A percentile compares a stretch with the other conserved stretches of the same genome.
Evolutionary conservation across 495 filamentous ascomycete genomes (phyloP).

Genomic region (Neurospora sp.): DNA sequence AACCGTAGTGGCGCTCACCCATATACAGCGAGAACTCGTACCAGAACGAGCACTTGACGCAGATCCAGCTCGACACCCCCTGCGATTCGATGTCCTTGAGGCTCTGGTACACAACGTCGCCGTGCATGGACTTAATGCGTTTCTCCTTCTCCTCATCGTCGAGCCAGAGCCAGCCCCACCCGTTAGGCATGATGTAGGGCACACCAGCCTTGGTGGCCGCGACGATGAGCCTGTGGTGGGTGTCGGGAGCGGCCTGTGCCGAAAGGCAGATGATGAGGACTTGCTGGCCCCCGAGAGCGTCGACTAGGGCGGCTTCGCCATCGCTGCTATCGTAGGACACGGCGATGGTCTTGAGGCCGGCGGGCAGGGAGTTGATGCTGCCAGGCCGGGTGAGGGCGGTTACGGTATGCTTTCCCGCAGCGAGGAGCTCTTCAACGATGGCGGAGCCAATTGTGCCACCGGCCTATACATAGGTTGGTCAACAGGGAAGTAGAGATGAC

Average conservation of each 20-base stretch:
- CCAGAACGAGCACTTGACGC: slow-evolving; percentile 36
- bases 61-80: slow-evolving; percentile 21
- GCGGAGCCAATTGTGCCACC: slow-evolving; percentile 46
- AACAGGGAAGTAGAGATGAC: neutral
- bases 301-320: slow-evolving; percentile 23
- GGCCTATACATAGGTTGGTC: slow-evolving; percentile 30
- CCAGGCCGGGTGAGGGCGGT: slow-evolving; percentile 44
- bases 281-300: slow-evolving; percentile 40
- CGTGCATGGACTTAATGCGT: slow-evolving; percentile 23
- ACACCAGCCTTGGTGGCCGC: slow-evolving; percentile 55
- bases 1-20: slow-evolving; percentile 21
- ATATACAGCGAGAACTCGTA: slow-evolving; percentile 34
- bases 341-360: slow-evolving; percentile 22
- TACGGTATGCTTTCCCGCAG: slow-evolving; percentile 42
- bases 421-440: slow-evolving; percentile 41
- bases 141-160: neutral
- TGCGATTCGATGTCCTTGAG: slow-evolving; percentile 30
- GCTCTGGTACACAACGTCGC: neutral
- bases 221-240: slow-evolving; percentile 39
- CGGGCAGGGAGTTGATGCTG: slow-evolving; percentile 27
- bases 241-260: slow-evolving; percentile 11
- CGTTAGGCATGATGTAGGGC: slow-evolving; percentile 52
- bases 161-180: slow-evolving; percentile 26
- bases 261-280: slow-evolving; percentile 51
- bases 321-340: slow-evolving; percentile 26